Evolutionary conservation across 2,329 filamentous ascomycete genomes (phyloP), one percentile per base, ranked within the genome.

Genomic region (Aspergillus costaricaensis): DNA sequence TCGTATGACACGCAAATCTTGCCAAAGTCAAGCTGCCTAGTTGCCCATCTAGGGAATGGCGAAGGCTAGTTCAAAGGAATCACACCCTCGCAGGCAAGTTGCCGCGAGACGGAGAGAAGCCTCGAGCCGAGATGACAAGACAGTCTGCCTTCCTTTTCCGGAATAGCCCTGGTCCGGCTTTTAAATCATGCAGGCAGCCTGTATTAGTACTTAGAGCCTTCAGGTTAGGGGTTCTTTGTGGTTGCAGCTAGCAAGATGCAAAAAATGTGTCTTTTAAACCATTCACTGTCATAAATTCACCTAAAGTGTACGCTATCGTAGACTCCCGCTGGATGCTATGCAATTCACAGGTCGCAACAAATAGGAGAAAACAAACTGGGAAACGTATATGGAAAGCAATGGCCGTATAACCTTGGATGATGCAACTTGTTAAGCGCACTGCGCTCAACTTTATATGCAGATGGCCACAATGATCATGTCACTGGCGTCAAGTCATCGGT

Each of bases 241-340:
- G 32, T 15, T 36, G 32, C 12, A 15, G 32, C 32, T 15, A 36
- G 32, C 5, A 12, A 36, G 32, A 36, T 36, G 32, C 10, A 17
- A 19, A 44, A 19, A 14, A 12, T 17, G n/a, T 23, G 25, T 17
- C 6, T 0, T 23, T 15, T 19, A 55, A 32, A 5, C 21, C 17
- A 30, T 19, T 44, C n/a, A 32, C 19, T 27, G 30, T 55, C 39
- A 36, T 21, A 47, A 47, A 21, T 25, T 10, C 17, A 32, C 39
- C 23, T 15, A 27, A 27, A 55, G 43, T n/a, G 47, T 44, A 55
- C 21, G 23, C 39, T 44, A 25, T 55, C 27, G n/a, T 30, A 9
- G 44, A 55, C 53, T 55, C 53, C 53, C 53, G 53, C 53, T 47
- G 25, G 23, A 27, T 47, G 53, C 53, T 47, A 55, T 55, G 53